Base-by-base conservation (phyloP, 2,329 filamentous ascomycete species). In the Epicoccum sorghinum region DNA sequence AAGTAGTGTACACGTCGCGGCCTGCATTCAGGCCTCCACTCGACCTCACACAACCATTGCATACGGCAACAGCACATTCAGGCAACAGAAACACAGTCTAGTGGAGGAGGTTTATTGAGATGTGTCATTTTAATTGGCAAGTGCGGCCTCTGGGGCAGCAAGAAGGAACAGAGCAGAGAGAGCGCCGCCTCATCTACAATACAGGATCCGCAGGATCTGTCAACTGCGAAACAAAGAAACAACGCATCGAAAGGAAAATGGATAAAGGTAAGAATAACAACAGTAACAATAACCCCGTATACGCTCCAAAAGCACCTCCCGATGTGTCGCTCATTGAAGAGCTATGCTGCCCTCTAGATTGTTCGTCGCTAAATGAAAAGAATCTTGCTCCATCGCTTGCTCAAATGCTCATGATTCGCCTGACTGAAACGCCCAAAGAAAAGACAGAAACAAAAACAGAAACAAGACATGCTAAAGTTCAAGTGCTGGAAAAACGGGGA, bases 301-400 rank as follows among this genome's bases (percentile, higher is more conserved):
- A 36, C 4, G 7, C 23, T n/a, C 18, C 30, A 3, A 12, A 47
- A 52, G n/a, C 33, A 40, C 52, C 45, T 4, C 18, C 40, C 47
- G 24, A 39, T 57, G 37, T 47, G 14, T 7, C 37, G 55, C 55
- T 57, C 58, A 58, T 25, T 55, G 58, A 60, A 62, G 60, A 62
- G 60, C 52, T 58, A 33, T 48, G 37, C 52, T 25, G 13, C 35
- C 39, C 25, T 42, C 42, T 51, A 47, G 1, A 39, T 32, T 29
- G 9, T 29, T 9, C 27, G 9, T 29, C 27, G 27, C 6, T 29
- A 29, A 29, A 29, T 2, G 27, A 29, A 9, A 29, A 29, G 27
- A 29, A 29, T 13, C 4, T 44, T 33, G 48, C 42, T 44, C 43
- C 55, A 42, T 59, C 48, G 49, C 48, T 58, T 48, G 60, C 60